Conservation (phyloP, 164 flowering plant genomes). For the Dillenia suffruticosa region DNA sequence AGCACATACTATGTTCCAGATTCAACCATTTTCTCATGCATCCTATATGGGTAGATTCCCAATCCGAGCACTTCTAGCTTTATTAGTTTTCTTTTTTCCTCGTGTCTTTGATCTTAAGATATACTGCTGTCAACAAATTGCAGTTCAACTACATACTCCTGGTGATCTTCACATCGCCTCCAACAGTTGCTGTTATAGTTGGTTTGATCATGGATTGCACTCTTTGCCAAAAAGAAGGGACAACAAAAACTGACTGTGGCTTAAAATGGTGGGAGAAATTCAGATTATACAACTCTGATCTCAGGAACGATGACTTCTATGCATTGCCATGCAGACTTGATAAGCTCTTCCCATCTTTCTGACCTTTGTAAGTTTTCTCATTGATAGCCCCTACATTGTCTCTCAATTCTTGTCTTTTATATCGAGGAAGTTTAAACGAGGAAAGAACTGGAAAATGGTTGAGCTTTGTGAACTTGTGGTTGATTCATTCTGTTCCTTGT, state of each 20-base stretch:
- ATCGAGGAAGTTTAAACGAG: no score
- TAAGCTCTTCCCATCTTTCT: constrained; percentile 42
- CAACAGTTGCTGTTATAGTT: constrained; percentile 34
- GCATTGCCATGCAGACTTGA: constrained; percentile 42
- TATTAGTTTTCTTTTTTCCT: no score
- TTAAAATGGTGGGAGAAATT: constrained; percentile 57
- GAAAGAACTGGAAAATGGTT: no score
- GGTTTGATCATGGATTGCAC: constrained; percentile 39
- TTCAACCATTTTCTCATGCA: constrained; percentile 22
- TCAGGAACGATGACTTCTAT: constrained; percentile 52
- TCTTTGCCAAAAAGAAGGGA: constrained; percentile 19
- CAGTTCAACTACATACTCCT: constrained; percentile 43
- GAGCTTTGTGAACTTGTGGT: no score
- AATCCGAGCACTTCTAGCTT: no score
- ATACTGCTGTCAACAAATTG: neutral
- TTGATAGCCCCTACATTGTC: no score
- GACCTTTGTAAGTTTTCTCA: neutral
- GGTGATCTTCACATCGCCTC: constrained; percentile 34
- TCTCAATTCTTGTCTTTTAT: no score
- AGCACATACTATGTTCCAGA: constrained; percentile 14
- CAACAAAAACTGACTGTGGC: constrained; percentile 32
- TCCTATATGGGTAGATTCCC: constrained; percentile 29
- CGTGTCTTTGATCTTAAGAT: no score
- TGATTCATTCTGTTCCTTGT: no score
- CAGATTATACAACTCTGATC: constrained; percentile 29